Percentiles rank a stretch among this genome's conserved stretches.
Conservation (phyloP, 352 stramenopile genomes). For the Globisporangium cystogenes region DNA sequence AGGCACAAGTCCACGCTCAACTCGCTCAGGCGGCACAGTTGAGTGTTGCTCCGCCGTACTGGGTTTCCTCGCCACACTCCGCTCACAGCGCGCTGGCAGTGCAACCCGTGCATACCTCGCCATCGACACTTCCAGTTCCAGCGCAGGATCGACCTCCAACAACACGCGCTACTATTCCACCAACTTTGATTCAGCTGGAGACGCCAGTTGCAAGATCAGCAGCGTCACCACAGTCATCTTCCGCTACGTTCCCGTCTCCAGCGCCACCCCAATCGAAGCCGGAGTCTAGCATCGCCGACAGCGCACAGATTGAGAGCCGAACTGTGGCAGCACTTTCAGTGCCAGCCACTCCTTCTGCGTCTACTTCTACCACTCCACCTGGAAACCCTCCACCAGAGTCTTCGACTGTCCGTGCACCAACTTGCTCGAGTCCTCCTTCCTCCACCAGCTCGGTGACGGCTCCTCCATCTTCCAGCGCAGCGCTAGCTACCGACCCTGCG, state of each 20-base stretch:
- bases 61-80: slow-evolving; percentile 6
- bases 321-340: no score
- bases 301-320: no score
- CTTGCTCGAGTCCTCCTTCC: no score
- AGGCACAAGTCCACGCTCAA: slow-evolving; percentile 23
- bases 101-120: not conserved
- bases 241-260: no score
- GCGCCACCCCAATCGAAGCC: not conserved
- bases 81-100: not conserved
- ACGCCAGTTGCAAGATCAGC: no score
- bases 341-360: no score
- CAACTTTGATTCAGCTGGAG: no score
- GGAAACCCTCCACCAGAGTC: not conserved
- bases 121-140: not conserved
- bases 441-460: no score
- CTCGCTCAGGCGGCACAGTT: slow-evolving; percentile 6
- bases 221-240: not conserved
- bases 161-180: no score
- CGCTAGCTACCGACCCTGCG: not conserved
- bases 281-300: no score
- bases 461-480: not conserved
- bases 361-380: not conserved
- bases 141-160: not conserved
- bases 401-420: not conserved
- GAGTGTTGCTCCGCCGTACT: slow-evolving; percentile 3